A percentile compares a stretch with the other conserved stretches of the same genome.
Evolutionary conservation across 352 stramenopile species (phyloP).

Genomic region (Pythium plurisporium): DNA sequence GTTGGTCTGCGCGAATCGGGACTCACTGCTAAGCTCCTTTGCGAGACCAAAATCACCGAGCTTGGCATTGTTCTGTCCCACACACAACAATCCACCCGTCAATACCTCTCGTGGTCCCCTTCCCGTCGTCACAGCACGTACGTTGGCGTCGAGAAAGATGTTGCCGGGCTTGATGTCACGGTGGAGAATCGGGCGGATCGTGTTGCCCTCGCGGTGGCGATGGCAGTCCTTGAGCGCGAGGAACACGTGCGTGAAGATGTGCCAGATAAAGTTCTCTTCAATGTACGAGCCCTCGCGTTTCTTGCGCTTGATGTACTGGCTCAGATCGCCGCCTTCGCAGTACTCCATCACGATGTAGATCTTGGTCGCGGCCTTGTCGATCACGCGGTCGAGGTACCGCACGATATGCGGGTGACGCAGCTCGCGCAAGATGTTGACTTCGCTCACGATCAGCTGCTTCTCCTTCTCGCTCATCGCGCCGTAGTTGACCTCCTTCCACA

Average conservation of each 20-base stretch:
- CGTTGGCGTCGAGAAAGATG: slow-evolving; percentile 89
- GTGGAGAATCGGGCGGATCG: slow-evolving; percentile 81
- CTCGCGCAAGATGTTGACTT: slow-evolving; percentile 93
- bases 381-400: slow-evolving; percentile 91
- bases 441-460: slow-evolving; percentile 92
- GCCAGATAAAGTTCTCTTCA: slow-evolving; percentile 92
- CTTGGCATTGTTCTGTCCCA: slow-evolving; percentile 84
- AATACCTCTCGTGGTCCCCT: too few relatives aligned
- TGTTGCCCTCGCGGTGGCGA: slow-evolving; percentile 79
- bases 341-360: slow-evolving; percentile 96
- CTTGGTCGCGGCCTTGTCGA: slow-evolving; percentile 90
- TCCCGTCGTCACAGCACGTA: too few relatives aligned
- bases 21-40: slow-evolving; percentile 89
- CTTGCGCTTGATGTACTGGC: slow-evolving; percentile 89
- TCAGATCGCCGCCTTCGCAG: slow-evolving; percentile 88
- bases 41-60: slow-evolving; percentile 90
- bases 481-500: slow-evolving; percentile 93
- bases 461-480: slow-evolving; percentile 91
- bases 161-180: slow-evolving; percentile 92
- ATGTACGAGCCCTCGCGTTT: slow-evolving; percentile 88
- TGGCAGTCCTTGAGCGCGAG: slow-evolving; percentile 90
- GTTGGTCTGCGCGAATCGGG: slow-evolving; percentile 88
- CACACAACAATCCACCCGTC: slow-evolving; percentile 1
- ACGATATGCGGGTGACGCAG: slow-evolving; percentile 92
- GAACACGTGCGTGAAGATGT: slow-evolving; percentile 91